phyloP scores from a whole-genome alignment of 73 alveolate genomes.

The Stentor coeruleus region DNA sequence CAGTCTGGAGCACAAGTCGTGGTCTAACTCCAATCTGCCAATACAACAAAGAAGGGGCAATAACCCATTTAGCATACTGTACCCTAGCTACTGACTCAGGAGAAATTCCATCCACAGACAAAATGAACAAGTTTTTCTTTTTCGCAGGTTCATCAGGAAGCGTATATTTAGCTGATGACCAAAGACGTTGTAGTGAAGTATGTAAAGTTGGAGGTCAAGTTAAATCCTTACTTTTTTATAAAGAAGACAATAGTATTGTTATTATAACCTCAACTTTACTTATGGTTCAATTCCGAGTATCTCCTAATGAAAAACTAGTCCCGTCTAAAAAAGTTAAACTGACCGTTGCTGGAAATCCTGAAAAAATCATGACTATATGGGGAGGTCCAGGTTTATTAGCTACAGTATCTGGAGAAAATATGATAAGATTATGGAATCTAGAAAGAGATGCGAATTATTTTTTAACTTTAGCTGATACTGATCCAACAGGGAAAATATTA shows the following conservation, averaged over 20 bases:
- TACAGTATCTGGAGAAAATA: slow-evolving; percentile 92
- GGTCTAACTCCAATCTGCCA: slow-evolving; percentile 80
- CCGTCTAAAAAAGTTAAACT: slow-evolving; percentile 93
- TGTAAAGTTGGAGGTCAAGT: slow-evolving; percentile 97
- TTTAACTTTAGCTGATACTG: slow-evolving; percentile 86
- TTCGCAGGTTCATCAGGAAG: slow-evolving; percentile 93
- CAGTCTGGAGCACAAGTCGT: slow-evolving; percentile 88
- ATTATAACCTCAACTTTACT: slow-evolving; percentile 90
- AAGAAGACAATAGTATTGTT: slow-evolving; percentile 91
- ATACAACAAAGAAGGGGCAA: slow-evolving; percentile 66
- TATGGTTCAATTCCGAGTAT: slow-evolving; percentile 84
- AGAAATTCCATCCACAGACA: slow-evolving; percentile 34
- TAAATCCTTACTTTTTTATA: slow-evolving; percentile 87
- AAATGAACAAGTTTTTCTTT: slow-evolving; percentile 70
- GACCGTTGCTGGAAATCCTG: slow-evolving; percentile 95
- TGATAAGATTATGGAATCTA: slow-evolving; percentile 90
- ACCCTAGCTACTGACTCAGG: slow-evolving; percentile 57
- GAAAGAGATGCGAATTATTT: slow-evolving; percentile 95
- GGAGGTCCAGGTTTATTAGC: slow-evolving; percentile 94
- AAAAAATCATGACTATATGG: slow-evolving; percentile 87
- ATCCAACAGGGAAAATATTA: slow-evolving; percentile 67
- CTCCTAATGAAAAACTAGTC: slow-evolving; percentile 83
- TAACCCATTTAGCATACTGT: slow-evolving; percentile 71
- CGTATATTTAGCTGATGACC: slow-evolving; percentile 97
- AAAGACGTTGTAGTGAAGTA: slow-evolving; percentile 87